A percentile compares a stretch with the other conserved stretches of the same genome.
Conservation (phyloP, 2,329 filamentous ascomycete genomes). For the Trichoderma sp. region DNA sequence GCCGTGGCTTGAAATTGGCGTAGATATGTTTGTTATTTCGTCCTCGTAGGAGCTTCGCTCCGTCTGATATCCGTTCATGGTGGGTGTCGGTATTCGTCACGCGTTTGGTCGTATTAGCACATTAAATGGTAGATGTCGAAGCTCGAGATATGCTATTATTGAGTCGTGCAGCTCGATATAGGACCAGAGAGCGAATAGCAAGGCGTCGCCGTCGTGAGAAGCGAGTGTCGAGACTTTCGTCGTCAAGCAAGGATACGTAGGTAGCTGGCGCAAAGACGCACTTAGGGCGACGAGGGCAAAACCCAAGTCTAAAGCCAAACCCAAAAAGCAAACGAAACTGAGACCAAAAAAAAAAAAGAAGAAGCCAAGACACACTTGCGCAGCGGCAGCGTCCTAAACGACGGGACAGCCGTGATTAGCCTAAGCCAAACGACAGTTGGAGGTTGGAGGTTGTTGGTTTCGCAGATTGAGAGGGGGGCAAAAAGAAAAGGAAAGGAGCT, state of each 20-base stretch:
- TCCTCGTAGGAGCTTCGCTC: constrained; percentile 42
- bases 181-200: background rate
- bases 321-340: background rate
- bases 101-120: constrained; percentile 31
- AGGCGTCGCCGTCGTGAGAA: constrained; percentile 8
- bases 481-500: constrained; percentile 12
- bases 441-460: constrained; percentile 11
- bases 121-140: constrained; percentile 20
- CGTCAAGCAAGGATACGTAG: background rate
- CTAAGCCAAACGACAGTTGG: constrained; percentile 19
- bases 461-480: background rate
- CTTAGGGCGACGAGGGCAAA: background rate
- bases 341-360: constrained; percentile 15
- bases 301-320: background rate
- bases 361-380: constrained; percentile 5
- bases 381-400: constrained; percentile 21
- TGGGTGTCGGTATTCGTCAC: constrained; percentile 28
- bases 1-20: constrained; percentile 46
- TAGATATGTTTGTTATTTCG: constrained; percentile 36
- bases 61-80: constrained; percentile 46
- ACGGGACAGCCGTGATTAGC: constrained; percentile 22
- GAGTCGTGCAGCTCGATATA: background rate
- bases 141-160: background rate
- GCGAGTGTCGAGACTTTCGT: constrained; percentile 2
- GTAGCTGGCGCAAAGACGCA: constrained; percentile 6